phyloP scores from a whole-genome alignment of 1,139 yeast species.

The Blastobotrys persicus region DNA sequence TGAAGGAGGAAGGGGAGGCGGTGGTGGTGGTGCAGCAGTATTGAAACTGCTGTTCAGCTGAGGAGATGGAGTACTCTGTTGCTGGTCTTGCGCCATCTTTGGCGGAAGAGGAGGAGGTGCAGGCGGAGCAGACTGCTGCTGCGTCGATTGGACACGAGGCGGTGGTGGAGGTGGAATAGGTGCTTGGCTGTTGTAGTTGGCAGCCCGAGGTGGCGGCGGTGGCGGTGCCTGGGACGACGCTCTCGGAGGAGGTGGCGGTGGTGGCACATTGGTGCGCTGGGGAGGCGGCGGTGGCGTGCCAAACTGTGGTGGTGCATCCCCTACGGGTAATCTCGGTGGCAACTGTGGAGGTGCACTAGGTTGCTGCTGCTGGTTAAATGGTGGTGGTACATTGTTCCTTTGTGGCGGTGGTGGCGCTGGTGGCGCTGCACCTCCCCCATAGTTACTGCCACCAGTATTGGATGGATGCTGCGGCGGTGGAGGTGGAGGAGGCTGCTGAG shows the following conservation, averaged over 20 bases:
- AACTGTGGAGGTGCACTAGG: conserved; percentile 27
- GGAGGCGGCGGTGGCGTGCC: conserved; percentile 32
- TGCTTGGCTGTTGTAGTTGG: conserved; percentile 21
- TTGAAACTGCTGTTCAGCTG: conserved; percentile 1
- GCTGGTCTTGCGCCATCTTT: not conserved
- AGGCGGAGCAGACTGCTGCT: conserved; percentile 7
- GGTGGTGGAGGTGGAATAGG: conserved; percentile 29
- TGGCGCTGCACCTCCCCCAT: conserved; percentile 11
- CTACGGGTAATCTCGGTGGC: conserved; percentile 29
- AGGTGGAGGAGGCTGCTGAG: conserved; percentile 18
- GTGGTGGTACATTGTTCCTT: conserved; percentile 23
- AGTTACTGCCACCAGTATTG: conserved; percentile 1
- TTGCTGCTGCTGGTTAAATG: conserved; percentile 24
- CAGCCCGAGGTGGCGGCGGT: conserved; percentile 23
- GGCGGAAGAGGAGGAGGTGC: conserved; percentile 5
- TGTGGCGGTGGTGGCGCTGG: conserved; percentile 24
- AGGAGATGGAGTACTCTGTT: conserved; percentile 7
- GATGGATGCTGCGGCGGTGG: conserved; percentile 22
- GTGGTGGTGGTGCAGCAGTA: conserved; percentile 19
- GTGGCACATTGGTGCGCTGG: conserved; percentile 21
- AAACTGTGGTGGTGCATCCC: conserved; percentile 29
- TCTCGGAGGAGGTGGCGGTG: conserved; percentile 32
- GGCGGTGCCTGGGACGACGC: conserved; percentile 36
- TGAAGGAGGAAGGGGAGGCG: conserved; percentile 24
- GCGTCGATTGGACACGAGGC: conserved; percentile 12